Evolutionary conservation across 1,284 basidiomycete species (phyloP).

Genomic region (Fomitopsis schrenkii): DNA sequence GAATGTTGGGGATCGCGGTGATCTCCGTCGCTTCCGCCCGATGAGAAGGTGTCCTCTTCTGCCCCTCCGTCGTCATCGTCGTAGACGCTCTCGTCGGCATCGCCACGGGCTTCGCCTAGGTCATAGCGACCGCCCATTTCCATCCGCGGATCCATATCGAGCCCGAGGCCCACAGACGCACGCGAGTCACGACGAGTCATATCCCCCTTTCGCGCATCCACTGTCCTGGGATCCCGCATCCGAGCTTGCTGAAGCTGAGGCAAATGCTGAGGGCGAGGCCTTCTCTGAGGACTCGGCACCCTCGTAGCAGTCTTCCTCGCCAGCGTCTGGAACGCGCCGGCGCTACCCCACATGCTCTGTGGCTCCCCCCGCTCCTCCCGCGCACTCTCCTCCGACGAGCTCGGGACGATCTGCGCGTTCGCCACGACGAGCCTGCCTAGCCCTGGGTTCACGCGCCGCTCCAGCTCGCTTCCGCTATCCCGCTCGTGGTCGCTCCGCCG

Average conservation of each 20-base stretch:
- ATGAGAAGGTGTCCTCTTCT: constrained; percentile 6
- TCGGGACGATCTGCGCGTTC: constrained; percentile 44
- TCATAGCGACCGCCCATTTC: background rate
- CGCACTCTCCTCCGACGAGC: constrained; percentile 34
- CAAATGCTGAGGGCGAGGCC: background rate
- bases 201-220: too few relatives aligned
- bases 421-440: constrained; percentile 45
- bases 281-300: background rate
- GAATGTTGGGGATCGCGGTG: background rate
- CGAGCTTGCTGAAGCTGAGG: too few relatives aligned
- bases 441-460: constrained; percentile 20
- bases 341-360: background rate
- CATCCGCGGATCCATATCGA: background rate
- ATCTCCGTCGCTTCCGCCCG: background rate
- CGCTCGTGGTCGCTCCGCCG: background rate
- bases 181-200: background rate
- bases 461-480: constrained; percentile 28
- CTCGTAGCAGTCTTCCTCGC: background rate
- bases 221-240: too few relatives aligned
- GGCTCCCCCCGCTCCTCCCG: background rate
- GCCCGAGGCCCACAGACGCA: constrained; percentile 1
- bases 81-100: constrained; percentile 16
- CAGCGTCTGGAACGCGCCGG: background rate
- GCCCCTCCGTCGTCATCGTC: constrained; percentile 10
- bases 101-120: background rate